Evolutionary conservation across 768 basidiomycete species (phyloP).

Genomic region (Pilatotrama ljubarskyi): DNA sequence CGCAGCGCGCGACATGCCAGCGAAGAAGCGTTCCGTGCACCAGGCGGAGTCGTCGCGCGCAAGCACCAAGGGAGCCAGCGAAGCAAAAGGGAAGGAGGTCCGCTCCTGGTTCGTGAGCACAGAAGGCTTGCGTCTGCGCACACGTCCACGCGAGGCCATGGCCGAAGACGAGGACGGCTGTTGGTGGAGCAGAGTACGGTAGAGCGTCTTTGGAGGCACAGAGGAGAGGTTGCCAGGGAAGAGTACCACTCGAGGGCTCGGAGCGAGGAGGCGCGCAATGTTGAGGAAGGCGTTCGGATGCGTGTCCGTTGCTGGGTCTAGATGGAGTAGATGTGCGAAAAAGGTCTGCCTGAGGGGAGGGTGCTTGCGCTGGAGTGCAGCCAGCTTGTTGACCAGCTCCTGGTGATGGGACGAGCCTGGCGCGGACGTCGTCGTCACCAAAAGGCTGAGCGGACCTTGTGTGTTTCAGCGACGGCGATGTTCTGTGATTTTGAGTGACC

Average conservation of each 20-base stretch:
- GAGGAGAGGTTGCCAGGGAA: slow-evolving; percentile 48
- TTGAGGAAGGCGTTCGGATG: slow-evolving; percentile 59
- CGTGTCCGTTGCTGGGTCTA: slow-evolving; percentile 34
- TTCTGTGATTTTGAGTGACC: not conserved
- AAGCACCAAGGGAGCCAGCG: slow-evolving; percentile 47
- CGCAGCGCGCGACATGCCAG: slow-evolving; percentile 42
- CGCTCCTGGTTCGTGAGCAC: slow-evolving; percentile 33
- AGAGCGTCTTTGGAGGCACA: slow-evolving; percentile 28
- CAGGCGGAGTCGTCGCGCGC: slow-evolving; percentile 49
- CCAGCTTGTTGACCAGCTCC: slow-evolving; percentile 23
- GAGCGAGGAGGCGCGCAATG: slow-evolving; percentile 60
- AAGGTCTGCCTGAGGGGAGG: slow-evolving; percentile 26
- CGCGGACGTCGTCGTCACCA: slow-evolving; percentile 42
- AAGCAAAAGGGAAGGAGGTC: slow-evolving; percentile 40
- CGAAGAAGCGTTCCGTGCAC: slow-evolving; percentile 61
- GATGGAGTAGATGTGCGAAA: slow-evolving; percentile 50
- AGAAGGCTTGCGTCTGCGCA: slow-evolving; percentile 23
- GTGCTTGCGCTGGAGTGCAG: slow-evolving; percentile 13
- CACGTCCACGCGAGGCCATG: not conserved
- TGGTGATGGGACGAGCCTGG: slow-evolving; percentile 30
- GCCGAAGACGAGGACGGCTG: slow-evolving; percentile 16
- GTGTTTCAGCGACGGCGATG: not conserved
- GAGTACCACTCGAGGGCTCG: slow-evolving; percentile 47
- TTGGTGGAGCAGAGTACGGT: slow-evolving; percentile 24
- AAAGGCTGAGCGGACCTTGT: slow-evolving; percentile 50